These are phyloP conservation scores for Candida sithepensis DNA, from an alignment of 805 yeast genomes.

Conservation along the genomic window DNA sequence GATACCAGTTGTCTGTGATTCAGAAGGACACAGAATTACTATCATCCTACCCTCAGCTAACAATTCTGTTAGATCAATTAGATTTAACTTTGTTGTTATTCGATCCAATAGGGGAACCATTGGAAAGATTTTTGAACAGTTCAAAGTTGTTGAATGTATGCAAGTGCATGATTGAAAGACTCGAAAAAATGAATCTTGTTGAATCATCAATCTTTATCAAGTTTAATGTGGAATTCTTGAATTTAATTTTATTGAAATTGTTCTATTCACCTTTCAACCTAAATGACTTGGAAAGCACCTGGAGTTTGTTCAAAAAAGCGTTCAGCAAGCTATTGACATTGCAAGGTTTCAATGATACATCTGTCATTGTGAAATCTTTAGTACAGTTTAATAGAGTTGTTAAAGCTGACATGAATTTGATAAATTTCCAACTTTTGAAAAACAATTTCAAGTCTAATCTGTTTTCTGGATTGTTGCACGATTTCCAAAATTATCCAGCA, in stretches of 20 bases:
- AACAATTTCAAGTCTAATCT: slow-evolving; percentile 5
- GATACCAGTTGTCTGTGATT: slow-evolving; percentile 15
- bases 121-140: slow-evolving; percentile 9
- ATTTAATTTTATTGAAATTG: slow-evolving; percentile 11
- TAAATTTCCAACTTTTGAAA: background rate
- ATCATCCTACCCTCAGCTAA: slow-evolving; percentile 1
- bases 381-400: slow-evolving; percentile 6
- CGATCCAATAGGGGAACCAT: slow-evolving; percentile 12
- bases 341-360: slow-evolving; percentile 15
- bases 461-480: slow-evolving; percentile 1
- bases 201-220: slow-evolving; percentile 21
- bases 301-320: slow-evolving; percentile 3
- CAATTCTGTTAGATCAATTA: slow-evolving; percentile 10
- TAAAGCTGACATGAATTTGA: slow-evolving; percentile 2
- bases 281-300: slow-evolving; percentile 1
- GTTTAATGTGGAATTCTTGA: slow-evolving; percentile 21
- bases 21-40: background rate
- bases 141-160: slow-evolving; percentile 8
- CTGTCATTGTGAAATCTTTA: slow-evolving; percentile 9
- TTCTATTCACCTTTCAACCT: slow-evolving; percentile 8
- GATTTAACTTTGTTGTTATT: slow-evolving; percentile 19
- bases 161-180: slow-evolving; percentile 3
- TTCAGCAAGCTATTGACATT: slow-evolving; percentile 10
- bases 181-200: slow-evolving; percentile 8
- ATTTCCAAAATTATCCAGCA: slow-evolving; percentile 1